Conservation (phyloP, 1,139 yeast genomes). For the Magnusiomyces magnusii region DNA sequence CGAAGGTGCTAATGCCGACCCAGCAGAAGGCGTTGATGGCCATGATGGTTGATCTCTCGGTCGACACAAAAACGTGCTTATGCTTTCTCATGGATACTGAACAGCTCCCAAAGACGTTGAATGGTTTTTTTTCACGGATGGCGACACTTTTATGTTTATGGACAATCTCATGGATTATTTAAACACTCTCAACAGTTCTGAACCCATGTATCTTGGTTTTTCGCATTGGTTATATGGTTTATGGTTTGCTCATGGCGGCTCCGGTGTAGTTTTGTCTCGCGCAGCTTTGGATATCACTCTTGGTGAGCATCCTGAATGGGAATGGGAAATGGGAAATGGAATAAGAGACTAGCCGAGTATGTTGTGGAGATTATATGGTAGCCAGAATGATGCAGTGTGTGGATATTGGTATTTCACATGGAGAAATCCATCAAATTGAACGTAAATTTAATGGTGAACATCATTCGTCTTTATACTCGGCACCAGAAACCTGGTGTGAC, state of each 20-base stretch:
- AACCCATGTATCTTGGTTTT: slow-evolving; percentile 31
- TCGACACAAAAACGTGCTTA: slow-evolving; percentile 35
- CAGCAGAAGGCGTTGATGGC: slow-evolving; percentile 8
- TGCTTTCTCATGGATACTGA: slow-evolving; percentile 32
- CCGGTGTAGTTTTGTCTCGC: slow-evolving; percentile 33
- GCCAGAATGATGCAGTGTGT: slow-evolving; percentile 25
- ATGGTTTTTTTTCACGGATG: slow-evolving; percentile 37
- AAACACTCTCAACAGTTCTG: slow-evolving; percentile 23
- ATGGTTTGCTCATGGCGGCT: slow-evolving; percentile 36
- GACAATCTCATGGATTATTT: slow-evolving; percentile 28
- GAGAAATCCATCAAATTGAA: slow-evolving; percentile 20
- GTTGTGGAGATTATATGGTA: slow-evolving; percentile 36
- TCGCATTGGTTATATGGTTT: slow-evolving; percentile 20
- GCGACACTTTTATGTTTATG: slow-evolving; percentile 32
- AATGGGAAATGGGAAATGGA: slow-evolving; percentile 23
- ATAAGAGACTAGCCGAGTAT: slow-evolving; percentile 23
- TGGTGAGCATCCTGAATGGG: slow-evolving; percentile 24
- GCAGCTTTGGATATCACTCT: slow-evolving; percentile 27
- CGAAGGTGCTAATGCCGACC: slow-evolving; percentile 19
- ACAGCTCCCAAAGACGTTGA: slow-evolving; percentile 26
- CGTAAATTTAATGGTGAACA: slow-evolving; percentile 32
- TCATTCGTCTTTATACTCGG: slow-evolving; percentile 20
- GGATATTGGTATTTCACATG: slow-evolving; percentile 18
- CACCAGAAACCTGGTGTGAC: slow-evolving; percentile 28
- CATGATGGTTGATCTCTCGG: slow-evolving; percentile 33